phyloP scores from a whole-genome alignment of 345 rosid species.

The Ceriops decandra region DNA sequence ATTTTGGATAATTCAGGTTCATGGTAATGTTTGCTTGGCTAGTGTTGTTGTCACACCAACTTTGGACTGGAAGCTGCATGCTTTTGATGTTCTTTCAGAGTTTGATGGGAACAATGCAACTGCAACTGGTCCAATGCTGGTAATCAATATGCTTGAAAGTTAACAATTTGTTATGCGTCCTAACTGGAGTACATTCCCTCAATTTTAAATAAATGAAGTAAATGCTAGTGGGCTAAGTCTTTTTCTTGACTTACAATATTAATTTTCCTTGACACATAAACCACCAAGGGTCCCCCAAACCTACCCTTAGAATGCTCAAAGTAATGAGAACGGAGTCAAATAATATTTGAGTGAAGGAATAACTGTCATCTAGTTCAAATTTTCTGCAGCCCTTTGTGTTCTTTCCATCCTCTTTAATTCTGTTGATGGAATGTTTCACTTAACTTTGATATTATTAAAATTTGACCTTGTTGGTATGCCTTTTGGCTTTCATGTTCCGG shows the following conservation, averaged over 20 bases:
- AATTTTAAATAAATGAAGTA: slow-evolving; percentile 4
- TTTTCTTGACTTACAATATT: too few relatives aligned
- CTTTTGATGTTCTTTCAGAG: slow-evolving; percentile 93
- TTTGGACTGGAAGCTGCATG: slow-evolving; percentile 99
- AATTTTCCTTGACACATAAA: too few relatives aligned
- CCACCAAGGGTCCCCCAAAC: too few relatives aligned
- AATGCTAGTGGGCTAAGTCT: not conserved
- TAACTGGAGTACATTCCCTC: not conserved
- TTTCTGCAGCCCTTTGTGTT: not conserved
- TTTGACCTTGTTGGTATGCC: not conserved
- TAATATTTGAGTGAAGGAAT: not conserved
- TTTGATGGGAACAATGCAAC: slow-evolving; percentile 80
- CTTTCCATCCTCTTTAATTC: not conserved
- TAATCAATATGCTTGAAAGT: slow-evolving; percentile 35
- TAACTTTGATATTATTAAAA: not conserved
- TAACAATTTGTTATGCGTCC: slow-evolving; percentile 4
- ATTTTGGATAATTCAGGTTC: slow-evolving; percentile 58
- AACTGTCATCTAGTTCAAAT: not conserved
- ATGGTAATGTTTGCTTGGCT: slow-evolving; percentile 88
- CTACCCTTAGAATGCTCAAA: too few relatives aligned
- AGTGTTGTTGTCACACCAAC: slow-evolving; percentile 95
- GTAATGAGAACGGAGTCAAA: too few relatives aligned
- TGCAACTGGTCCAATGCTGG: slow-evolving; percentile 97
- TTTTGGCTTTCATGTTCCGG: not conserved
- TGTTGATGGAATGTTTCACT: not conserved